Evolutionary conservation across 2,329 filamentous ascomycete genomes (phyloP).

Genomic region (Pseudopithomyces maydicus): DNA sequence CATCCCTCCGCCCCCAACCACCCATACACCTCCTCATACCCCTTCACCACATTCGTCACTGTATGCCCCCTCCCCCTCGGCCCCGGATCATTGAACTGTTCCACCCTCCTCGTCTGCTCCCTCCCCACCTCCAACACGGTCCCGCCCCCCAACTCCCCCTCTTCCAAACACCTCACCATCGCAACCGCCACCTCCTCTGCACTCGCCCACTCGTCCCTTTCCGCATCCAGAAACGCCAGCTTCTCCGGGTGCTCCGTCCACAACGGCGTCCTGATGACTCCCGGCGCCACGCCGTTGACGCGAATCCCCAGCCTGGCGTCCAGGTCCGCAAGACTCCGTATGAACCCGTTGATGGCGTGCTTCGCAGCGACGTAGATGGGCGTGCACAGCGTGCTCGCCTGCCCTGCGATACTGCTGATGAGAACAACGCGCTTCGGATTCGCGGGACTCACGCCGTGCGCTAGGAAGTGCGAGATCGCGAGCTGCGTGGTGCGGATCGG

Average conservation of each 20-base stretch:
- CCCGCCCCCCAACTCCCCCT: conserved; percentile 51
- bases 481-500: conserved; percentile 55
- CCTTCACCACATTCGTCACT: conserved; percentile 47
- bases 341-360: conserved; percentile 53
- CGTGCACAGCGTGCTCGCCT: conserved; percentile 42
- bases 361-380: conserved; percentile 55
- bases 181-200: conserved; percentile 64
- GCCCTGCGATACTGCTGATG: conserved; percentile 52
- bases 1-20: conserved; percentile 56
- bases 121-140: conserved; percentile 63
- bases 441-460: conserved; percentile 37
- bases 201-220: conserved; percentile 62
- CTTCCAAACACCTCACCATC: conserved; percentile 62
- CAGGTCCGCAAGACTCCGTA: conserved; percentile 57
- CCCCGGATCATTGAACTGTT: conserved; percentile 59
- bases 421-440: conserved; percentile 55
- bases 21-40: conserved; percentile 56
- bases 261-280: conserved; percentile 65
- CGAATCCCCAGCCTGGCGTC: conserved; percentile 58
- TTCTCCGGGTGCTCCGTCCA: conserved; percentile 69
- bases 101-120: conserved; percentile 56
- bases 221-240: conserved; percentile 55
- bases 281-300: conserved; percentile 65
- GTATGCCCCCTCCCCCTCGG: conserved; percentile 56
- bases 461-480: conserved; percentile 52